Percentiles rank a stretch among this genome's conserved stretches.
Evolutionary conservation across 1,284 basidiomycete genomes (phyloP).

Genomic region (Erythrobasidium hasegawianum): DNA sequence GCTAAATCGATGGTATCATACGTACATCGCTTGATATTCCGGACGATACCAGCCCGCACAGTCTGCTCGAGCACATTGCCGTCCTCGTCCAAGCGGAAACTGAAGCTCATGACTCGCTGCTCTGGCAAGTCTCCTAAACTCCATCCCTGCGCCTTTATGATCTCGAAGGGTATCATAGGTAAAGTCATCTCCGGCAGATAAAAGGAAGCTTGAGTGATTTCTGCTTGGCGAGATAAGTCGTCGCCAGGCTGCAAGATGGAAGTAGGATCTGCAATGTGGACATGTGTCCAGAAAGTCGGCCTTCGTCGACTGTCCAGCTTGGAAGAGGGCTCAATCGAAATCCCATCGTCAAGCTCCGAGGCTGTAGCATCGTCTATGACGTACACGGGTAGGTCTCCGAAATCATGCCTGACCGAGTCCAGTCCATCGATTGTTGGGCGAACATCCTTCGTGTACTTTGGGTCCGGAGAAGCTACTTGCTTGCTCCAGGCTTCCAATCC

Average conservation of each 20-base stretch:
- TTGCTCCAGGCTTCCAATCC: slow-evolving; percentile 43
- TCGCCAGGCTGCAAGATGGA: slow-evolving; percentile 69
- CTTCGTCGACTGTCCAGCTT: slow-evolving; percentile 14
- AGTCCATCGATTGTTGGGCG: slow-evolving; percentile 43
- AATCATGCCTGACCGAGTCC: slow-evolving; percentile 74
- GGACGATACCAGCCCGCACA: slow-evolving; percentile 67
- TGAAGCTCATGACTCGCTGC: slow-evolving; percentile 71
- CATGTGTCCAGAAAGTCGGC: slow-evolving; percentile 71
- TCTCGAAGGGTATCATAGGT: slow-evolving; percentile 65
- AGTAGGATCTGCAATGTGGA: slow-evolving; percentile 92
- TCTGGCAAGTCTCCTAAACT: slow-evolving; percentile 58
- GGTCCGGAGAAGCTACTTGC: background rate
- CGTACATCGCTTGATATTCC: slow-evolving; percentile 62
- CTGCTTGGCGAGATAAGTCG: slow-evolving; percentile 59
- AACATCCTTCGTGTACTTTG: slow-evolving; percentile 15
- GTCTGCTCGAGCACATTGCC: slow-evolving; percentile 69
- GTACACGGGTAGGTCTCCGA: slow-evolving; percentile 73
- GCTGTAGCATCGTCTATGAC: slow-evolving; percentile 82
- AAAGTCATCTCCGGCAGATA: slow-evolving; percentile 66
- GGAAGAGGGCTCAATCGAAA: slow-evolving; percentile 65
- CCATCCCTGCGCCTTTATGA: slow-evolving; percentile 51
- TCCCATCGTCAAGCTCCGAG: slow-evolving; percentile 87
- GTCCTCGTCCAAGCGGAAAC: slow-evolving; percentile 61
- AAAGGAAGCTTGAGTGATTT: slow-evolving; percentile 54
- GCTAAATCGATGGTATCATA: slow-evolving; percentile 68